Base-by-base conservation (phyloP, 495 filamentous ascomycete genomes). In the Xylaria cubensis region DNA sequence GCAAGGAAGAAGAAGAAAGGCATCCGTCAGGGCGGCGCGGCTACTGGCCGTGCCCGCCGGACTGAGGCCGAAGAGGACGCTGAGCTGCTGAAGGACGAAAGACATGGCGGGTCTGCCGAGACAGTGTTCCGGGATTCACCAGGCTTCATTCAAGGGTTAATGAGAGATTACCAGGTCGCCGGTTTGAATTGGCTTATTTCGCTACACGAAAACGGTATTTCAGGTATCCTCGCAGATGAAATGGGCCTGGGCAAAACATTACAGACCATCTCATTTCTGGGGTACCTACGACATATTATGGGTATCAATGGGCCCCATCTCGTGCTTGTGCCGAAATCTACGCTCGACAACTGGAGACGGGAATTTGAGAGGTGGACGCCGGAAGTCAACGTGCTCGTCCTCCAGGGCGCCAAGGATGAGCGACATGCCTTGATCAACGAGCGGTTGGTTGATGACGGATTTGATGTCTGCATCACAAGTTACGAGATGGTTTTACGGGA, bases 41-140 rank as follows among this genome's bases (percentile, higher is more conserved):
- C 90, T 73, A 92, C 86, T 42, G 92, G 93, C 51, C 88, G 94
- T 73, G 89, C 91, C 69, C 90, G 96, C 73, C 88, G 94, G 75
- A 99, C 97, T 15, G 97, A 99, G 80, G 93, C 97, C 77, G 97
- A 99, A 76, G 97, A 99, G 83, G 97, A 99, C 78, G 96, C 94
- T 24, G 97, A 99, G 82, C 84, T 99, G 21, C 83, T 99, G 73
- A 91, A 92, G 73, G 95, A 98, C 79, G 97, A 97, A 82, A 93
- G 92, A 80, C 90, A 88, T 64, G 95, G 93, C 24, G 94, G 92
- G 53, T 90, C 92, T 50, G 93, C 92, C 10, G 91, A 94, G 74
- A 97, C 93, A 0, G 87, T 97, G 3, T 99, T 98, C 80, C 89
- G 94, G 59, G 96, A 97, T 68, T 98, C 95, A 6, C 97, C 97